phyloP scores from a whole-genome alignment of 768 basidiomycete genomes.

The Leucocoprinus birnbaumii region DNA sequence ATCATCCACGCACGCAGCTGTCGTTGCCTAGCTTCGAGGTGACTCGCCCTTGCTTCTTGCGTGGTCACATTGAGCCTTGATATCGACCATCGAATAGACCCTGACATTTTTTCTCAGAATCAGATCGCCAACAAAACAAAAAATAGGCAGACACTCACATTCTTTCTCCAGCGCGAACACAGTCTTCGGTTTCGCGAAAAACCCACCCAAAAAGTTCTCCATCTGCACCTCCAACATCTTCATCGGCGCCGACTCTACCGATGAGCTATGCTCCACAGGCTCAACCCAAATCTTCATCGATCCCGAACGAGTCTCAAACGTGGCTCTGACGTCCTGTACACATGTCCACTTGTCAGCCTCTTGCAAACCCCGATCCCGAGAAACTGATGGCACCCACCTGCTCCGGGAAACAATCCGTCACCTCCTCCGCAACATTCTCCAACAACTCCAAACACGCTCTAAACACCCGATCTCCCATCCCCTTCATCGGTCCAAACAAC shows the following conservation, averaged over 20 bases:
- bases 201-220: slow-evolving; percentile 34
- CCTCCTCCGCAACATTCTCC: slow-evolving; percentile 61
- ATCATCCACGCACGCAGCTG: slow-evolving; percentile 45
- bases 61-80: slow-evolving; percentile 30
- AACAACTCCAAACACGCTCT: slow-evolving; percentile 67
- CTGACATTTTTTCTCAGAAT: slow-evolving; percentile 30
- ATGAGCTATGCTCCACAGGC: slow-evolving; percentile 47
- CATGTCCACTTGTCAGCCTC: background rate
- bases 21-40: slow-evolving; percentile 33
- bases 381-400: slow-evolving; percentile 41
- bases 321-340: slow-evolving; percentile 51
- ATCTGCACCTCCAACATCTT: slow-evolving; percentile 40
- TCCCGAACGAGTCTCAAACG: slow-evolving; percentile 51
- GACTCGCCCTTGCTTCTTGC: slow-evolving; percentile 31
- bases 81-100: slow-evolving; percentile 62
- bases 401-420: slow-evolving; percentile 57
- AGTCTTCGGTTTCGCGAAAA: background rate
- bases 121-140: background rate
- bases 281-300: slow-evolving; percentile 66
- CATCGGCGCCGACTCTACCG: slow-evolving; percentile 38
- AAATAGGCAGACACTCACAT: background rate
- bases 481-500: slow-evolving; percentile 58
- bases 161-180: background rate
- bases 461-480: slow-evolving; percentile 74
- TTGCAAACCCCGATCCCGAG: background rate